Evolutionary conservation across 1,139 yeast species (phyloP), one percentile per base, ranked within the genome.

Genomic region (Pichia norvegensis): DNA sequence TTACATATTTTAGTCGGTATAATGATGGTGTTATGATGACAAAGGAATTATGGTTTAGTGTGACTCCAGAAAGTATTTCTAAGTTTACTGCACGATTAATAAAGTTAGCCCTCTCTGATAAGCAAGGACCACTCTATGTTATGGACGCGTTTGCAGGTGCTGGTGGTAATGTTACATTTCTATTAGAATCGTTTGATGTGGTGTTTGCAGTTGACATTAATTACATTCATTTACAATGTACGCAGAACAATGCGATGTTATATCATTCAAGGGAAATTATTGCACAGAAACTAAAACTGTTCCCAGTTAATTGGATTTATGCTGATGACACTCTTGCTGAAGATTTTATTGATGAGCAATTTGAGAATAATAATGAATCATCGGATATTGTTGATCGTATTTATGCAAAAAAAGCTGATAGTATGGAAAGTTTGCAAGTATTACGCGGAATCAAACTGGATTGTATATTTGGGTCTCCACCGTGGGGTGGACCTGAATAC

Each of bases 401-500:
- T 50, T 55, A 33, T 38, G 47, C 44, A 2, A 41, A 36, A 6
- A 44, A 50, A 49, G 10, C 43, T 62, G 40, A 55, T 52, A 36
- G 52, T 4, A 29, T 48, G 3, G 42, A 37, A n/a, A 58, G 40
- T 37, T 40, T 38, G 14, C 46, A 46, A 35, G 41, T 44, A 13
- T 51, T 63, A 0, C 42, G 50, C 14, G 47, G 47, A n/a, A 43
- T 55, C n/a, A 63, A 67, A 3, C 71, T 81, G 38, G 94, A 85
- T 56, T 73, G 85, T 40, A 71, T 84, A 7, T 90, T 87, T 64
- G 74, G 81, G 22, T 86, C 96, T 6, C 97, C 97, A 0, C 97
- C 97, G 0, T 92, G 98, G 98, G 97, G 97, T 16, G 98, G 98
- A 0, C 87, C 94, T 0, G 62, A 67, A 4, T 92, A 90, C 64